Evolutionary conservation across 352 stramenopile genomes (phyloP), one percentile per base, ranked within the genome.

Genomic region (Halophytophthora batemanensis): DNA sequence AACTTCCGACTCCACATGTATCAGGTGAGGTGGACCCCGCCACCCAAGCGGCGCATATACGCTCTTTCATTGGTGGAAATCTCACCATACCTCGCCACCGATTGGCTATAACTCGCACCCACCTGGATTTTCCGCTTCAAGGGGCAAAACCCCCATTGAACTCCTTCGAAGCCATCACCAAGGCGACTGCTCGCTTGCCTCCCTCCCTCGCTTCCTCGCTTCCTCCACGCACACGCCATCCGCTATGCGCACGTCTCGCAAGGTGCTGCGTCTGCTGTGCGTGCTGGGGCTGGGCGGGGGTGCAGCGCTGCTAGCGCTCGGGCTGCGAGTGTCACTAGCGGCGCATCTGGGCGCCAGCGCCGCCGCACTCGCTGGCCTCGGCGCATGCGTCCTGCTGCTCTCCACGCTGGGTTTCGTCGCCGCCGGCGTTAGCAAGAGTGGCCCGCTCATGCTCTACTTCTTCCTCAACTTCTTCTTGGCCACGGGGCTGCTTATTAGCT

Each of bases 401-500:
- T 83, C 78, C 4, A 19, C 67, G 21, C 49, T 90, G 21, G 81
- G 81, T 2, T 88, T 90, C 35, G 56, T 84, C 0, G 81, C 78
- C 61, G 77, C 78, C 2, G 71, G 69, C 2, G 66, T 67, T 13
- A 78, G 86, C 59, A 92, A 88, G 58, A 87, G 75, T 40, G 62
- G 54, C 19, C 41, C 85, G 52, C 61, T 92, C 33, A 71, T 90
- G 68, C 40, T 79, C 50, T 92, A 75, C 61, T 92, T 92, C 68
- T 90, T 86, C 62, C 46, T 74, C 44, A 77, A 88, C 61, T 87
- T 92, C 33, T 38, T 82, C 43, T 65, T 92, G 23, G 55, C 80
- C 52, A 68, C 77, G 29, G 64, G 61, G 12, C 75, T 92, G 19
- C 74, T 92, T 15, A 60, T 87, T 12, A 61, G 66, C 12, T 84